Percentiles rank a stretch among this genome's conserved stretches.
Evolutionary conservation across 192 early-diverging fungal species (phyloP).

Genomic region (Podila horticola): DNA sequence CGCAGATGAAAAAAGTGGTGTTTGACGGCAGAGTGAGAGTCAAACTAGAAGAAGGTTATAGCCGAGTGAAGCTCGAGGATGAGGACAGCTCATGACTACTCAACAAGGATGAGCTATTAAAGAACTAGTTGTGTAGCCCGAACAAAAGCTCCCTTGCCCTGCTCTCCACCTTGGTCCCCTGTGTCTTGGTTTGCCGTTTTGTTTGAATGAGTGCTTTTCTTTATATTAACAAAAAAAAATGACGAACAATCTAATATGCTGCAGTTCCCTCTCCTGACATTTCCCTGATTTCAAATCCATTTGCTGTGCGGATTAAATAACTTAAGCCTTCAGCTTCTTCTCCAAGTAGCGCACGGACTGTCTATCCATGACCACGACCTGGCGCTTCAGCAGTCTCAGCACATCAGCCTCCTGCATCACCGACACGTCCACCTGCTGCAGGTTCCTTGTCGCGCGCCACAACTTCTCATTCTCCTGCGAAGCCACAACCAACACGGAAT

Average conservation of each 20-base stretch:
- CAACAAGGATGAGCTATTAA: too few species aligned
- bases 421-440: conserved; percentile 68
- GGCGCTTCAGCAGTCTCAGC: conserved; percentile 71
- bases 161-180: too few species aligned
- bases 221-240: too few species aligned
- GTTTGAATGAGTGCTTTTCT: too few species aligned
- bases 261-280: not conserved
- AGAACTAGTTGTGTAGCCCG: too few species aligned
- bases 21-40: too few species aligned
- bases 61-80: too few species aligned
- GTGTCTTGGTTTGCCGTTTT: too few species aligned
- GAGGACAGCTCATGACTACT: too few species aligned
- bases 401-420: conserved; percentile 73
- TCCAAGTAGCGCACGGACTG: conserved; percentile 71
- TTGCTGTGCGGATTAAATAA: not conserved
- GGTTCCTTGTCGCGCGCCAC: conserved; percentile 69
- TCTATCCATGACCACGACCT: conserved; percentile 75
- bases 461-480: conserved; percentile 56
- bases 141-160: too few species aligned
- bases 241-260: not conserved
- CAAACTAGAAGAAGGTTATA: too few species aligned
- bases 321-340: conserved; percentile 56
- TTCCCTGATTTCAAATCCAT: not conserved
- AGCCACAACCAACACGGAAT: conserved; percentile 55
- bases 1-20: too few species aligned